A percentile compares a stretch with the other conserved stretches of the same genome.
Conservation (phyloP, 2,329 filamentous ascomycete genomes). For the Daldinia eschscholtzii region DNA sequence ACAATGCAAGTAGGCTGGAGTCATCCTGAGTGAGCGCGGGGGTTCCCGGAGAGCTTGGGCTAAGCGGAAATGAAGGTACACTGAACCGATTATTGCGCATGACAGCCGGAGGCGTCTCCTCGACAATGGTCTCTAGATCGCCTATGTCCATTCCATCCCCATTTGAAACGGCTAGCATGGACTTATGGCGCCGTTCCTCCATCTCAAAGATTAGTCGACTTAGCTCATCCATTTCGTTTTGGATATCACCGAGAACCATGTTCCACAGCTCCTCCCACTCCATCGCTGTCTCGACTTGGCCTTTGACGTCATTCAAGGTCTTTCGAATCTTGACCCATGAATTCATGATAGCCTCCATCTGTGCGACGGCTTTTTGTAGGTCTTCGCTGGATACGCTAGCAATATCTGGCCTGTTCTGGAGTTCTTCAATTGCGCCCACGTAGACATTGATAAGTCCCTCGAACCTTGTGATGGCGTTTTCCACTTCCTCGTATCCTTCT, state of each 20-base stretch:
- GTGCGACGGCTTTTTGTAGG: conserved; percentile 79
- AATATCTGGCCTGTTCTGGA: conserved; percentile 85
- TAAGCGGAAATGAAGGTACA: conserved; percentile 72
- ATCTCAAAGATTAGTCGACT: conserved; percentile 92
- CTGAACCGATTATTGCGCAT: conserved; percentile 76
- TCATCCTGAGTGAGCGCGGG: conserved; percentile 79
- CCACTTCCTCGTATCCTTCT: conserved; percentile 80
- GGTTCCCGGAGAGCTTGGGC: conserved; percentile 71
- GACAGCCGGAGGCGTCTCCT: conserved; percentile 77
- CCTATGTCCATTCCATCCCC: conserved; percentile 82
- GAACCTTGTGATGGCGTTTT: conserved; percentile 83
- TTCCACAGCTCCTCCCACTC: conserved; percentile 99
- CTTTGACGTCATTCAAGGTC: conserved; percentile 82
- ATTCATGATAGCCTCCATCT: conserved; percentile 88
- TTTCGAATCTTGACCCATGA: conserved; percentile 88
- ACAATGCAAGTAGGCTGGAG: conserved; percentile 87
- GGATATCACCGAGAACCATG: conserved; percentile 91
- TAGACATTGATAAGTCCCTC: conserved; percentile 93
- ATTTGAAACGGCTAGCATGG: conserved; percentile 71
- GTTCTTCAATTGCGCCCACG: conserved; percentile 90
- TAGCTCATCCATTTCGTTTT: conserved; percentile 84
- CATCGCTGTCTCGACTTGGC: conserved; percentile 96
- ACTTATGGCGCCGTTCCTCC: conserved; percentile 93
- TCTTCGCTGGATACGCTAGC: conserved; percentile 76
- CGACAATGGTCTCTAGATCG: conserved; percentile 92